Evolutionary conservation across 78 protist species (phyloP).

Genomic region (Speleostelium caveatum): DNA sequence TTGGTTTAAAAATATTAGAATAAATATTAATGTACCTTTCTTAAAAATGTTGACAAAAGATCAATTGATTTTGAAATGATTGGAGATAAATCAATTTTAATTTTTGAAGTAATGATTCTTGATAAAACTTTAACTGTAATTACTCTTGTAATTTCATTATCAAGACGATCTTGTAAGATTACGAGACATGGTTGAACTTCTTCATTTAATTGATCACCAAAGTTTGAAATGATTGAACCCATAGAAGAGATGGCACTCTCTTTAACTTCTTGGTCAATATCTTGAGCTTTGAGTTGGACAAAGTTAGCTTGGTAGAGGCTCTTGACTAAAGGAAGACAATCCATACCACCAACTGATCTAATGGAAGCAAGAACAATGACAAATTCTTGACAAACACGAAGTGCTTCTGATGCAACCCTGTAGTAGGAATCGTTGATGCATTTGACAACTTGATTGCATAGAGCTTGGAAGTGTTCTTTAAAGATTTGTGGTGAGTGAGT

Average conservation of each 20-base stretch:
- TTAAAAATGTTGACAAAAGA: constrained; percentile 47
- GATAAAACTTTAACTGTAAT: constrained; percentile 78
- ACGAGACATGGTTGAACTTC: constrained; percentile 26
- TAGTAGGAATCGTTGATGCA: constrained; percentile 88
- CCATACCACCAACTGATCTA: background rate
- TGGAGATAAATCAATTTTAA: constrained; percentile 51
- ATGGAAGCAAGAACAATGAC: constrained; percentile 42
- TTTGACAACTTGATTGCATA: constrained; percentile 62
- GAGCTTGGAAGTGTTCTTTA: constrained; percentile 14
- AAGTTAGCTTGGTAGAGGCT: constrained; percentile 59
- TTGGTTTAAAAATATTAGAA: too few relatives aligned
- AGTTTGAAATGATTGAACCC: constrained; percentile 80
- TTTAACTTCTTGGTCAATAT: constrained; percentile 96
- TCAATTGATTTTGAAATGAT: constrained; percentile 32
- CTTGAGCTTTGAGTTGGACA: constrained; percentile 87
- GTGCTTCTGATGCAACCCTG: constrained; percentile 88
- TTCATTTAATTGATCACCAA: constrained; percentile 78
- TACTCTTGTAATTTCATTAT: constrained; percentile 94
- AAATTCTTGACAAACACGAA: constrained; percentile 87
- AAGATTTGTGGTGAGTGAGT: constrained; percentile 77
- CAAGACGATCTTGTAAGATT: constrained; percentile 87
- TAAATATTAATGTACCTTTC: too few relatives aligned
- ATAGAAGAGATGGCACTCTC: constrained; percentile 89
- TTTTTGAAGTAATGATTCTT: constrained; percentile 17
- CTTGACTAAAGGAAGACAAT: background rate